phyloP scores from a whole-genome alignment of 179 eudicot genomes.

The Monotropa hypopitys region DNA sequence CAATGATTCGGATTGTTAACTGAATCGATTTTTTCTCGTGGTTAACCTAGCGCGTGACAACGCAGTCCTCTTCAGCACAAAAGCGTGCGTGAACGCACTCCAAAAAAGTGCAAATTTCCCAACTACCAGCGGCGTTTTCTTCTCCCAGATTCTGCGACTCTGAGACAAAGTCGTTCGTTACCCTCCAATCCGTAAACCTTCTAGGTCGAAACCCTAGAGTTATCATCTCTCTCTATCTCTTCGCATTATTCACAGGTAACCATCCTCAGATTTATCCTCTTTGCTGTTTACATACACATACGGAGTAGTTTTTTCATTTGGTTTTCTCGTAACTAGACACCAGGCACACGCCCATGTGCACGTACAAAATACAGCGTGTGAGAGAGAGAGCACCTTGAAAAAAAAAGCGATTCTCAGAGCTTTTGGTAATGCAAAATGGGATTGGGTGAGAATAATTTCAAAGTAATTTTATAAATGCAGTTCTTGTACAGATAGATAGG shows the following conservation, averaged over 20 bases:
- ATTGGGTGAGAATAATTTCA: too few species aligned
- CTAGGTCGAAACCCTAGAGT: constrained; percentile 12
- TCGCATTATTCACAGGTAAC: constrained; percentile 9
- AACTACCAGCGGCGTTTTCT: constrained; percentile 4
- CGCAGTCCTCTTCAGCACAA: not conserved
- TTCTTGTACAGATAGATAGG: too few species aligned
- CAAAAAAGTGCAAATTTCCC: not conserved
- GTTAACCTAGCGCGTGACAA: not conserved
- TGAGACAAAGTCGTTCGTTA: not conserved
- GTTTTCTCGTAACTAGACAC: too few species aligned
- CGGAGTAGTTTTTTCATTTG: too few species aligned
- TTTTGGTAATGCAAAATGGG: too few species aligned
- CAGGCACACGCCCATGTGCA: too few species aligned
- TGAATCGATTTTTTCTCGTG: not conserved
- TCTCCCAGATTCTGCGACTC: too few species aligned
- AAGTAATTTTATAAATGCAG: too few species aligned
- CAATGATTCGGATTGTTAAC: too few species aligned
- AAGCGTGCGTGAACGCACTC: constrained; percentile 9
- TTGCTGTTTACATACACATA: not conserved
- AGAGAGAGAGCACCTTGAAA: too few species aligned
- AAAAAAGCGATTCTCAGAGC: too few species aligned
- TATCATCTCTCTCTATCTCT: not conserved
- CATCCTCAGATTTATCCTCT: not conserved
- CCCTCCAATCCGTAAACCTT: not conserved
- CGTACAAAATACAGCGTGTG: too few species aligned